These are phyloP conservation scores for Cladosporium velox DNA, from an alignment of 2,329 filamentous ascomycete genomes.

Conservation along the genomic window DNA sequence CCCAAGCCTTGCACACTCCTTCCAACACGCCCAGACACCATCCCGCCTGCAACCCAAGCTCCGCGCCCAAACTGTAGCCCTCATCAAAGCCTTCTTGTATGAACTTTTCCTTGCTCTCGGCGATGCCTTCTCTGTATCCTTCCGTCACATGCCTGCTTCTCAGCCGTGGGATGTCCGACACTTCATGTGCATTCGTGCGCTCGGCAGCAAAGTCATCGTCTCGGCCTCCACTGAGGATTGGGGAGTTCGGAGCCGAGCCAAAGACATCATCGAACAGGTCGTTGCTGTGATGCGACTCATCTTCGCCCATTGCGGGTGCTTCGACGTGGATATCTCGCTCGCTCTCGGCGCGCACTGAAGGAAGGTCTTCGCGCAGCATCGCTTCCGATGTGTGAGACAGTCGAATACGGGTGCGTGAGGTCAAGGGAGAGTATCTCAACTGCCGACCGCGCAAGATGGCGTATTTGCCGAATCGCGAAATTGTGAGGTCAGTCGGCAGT, in stretches of 20 bases:
- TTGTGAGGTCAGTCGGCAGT: constrained; percentile 2
- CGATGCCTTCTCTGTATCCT: constrained; percentile 87
- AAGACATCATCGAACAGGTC: constrained; percentile 50
- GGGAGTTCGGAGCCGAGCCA: constrained; percentile 46
- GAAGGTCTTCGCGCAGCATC: constrained; percentile 35
- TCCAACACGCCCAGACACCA: constrained; percentile 76
- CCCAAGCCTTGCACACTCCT: constrained; percentile 61
- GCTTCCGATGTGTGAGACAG: neutral
- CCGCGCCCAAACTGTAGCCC: constrained; percentile 81
- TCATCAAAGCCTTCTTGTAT: constrained; percentile 91
- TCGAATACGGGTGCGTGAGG: neutral
- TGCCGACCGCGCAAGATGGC: neutral
- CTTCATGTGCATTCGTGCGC: constrained; percentile 45
- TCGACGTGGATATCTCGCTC: neutral
- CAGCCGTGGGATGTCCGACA: constrained; percentile 73
- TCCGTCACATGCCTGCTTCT: constrained; percentile 76
- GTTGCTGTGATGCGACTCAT: constrained; percentile 19
- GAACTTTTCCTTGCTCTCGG: constrained; percentile 70
- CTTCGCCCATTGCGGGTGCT: constrained; percentile 11
- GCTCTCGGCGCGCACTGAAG: constrained; percentile 19
- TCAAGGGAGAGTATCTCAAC: neutral
- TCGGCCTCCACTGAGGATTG: constrained; percentile 21
- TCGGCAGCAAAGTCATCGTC: constrained; percentile 1
- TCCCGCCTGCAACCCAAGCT: constrained; percentile 73
- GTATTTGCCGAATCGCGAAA: neutral